Base-by-base conservation (phyloP, 305 asterid genomes). In the Rubia balearica region DNA sequence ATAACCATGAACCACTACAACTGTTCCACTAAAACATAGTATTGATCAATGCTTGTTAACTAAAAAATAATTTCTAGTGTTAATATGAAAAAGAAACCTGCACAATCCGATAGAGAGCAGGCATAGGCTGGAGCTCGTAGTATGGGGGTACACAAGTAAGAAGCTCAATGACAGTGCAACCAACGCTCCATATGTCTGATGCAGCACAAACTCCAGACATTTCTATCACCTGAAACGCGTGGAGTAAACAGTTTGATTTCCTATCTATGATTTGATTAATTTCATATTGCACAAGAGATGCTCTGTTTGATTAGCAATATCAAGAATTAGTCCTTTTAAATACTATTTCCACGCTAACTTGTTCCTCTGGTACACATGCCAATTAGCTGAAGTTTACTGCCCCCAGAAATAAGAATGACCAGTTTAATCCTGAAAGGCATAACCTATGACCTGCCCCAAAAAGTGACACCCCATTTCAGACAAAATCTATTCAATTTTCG, bases 201-300 rank as follows among this genome's bases (percentile, higher is more conserved):
- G 99, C 99, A 67, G 99, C 96, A 87, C 99, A 90, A 78, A 95
- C 99, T 80, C 99, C 99, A 11, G 99, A 95, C 99, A 95, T 88
- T 81, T 91, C 98, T 83, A 95, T 91, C 73, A 91, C 99, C 99
- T 94, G 86, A 75, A 80, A 79, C 61, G 40, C 51, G 56, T 33
- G 19, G 12, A 5, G 45, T 69, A 24, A 60, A 60, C 64, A 78
- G 12, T 45, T 33, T 61, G 40, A 33, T 72, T 48, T 43, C 41
- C 51, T 6, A 49, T 27, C 53, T 57, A 57, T 9, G 14, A 57
- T 22, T 57, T 57, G 13, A 59, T 59, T 59, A 12, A 24, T 27
- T 60, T 42, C 65, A 30, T 33, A 43, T 30, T 42, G 24, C 42
- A 21, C 43, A 42, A 5, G 24, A 51, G 59, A 41, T 16, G 5